A percentile compares a stretch with the other conserved stretches of the same genome.
Evolutionary conservation across 2,329 filamentous ascomycete genomes (phyloP).

Genomic region (Xylariaceae sp.): DNA sequence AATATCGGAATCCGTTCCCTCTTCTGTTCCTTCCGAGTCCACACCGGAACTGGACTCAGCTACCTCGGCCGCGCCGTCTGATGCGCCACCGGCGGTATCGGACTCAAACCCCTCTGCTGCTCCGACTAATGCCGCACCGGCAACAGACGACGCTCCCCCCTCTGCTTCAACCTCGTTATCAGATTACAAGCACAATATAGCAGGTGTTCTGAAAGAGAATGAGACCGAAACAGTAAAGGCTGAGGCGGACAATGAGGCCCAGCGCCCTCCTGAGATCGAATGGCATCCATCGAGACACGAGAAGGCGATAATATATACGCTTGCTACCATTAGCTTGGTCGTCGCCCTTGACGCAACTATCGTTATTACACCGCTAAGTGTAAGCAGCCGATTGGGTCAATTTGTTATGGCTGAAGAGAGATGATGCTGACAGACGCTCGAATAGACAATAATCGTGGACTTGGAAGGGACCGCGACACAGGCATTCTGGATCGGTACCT

Average conservation of each 20-base stretch:
- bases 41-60: background rate
- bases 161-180: slow-evolving; percentile 13
- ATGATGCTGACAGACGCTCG: slow-evolving; percentile 1
- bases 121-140: no score
- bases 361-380: slow-evolving; percentile 22
- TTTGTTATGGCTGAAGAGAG: background rate
- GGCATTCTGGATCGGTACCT: slow-evolving; percentile 30
- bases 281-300: slow-evolving; percentile 25
- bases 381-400: slow-evolving; percentile 4
- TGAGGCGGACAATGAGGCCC: slow-evolving; percentile 8
- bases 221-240: background rate
- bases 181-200: slow-evolving; percentile 5
- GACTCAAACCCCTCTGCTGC: no score
- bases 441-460: slow-evolving; percentile 21
- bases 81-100: no score
- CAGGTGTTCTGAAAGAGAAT: background rate
- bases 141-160: background rate
- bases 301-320: slow-evolving; percentile 26
- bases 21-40: slow-evolving; percentile 1
- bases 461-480: slow-evolving; percentile 22
- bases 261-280: slow-evolving; percentile 6
- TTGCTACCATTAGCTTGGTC: slow-evolving; percentile 22
- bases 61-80: background rate
- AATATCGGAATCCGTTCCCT: background rate
- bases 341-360: slow-evolving; percentile 26